Evolutionary conservation across 345 rosid species (phyloP).

Genomic region (Melastoma malabathricum): DNA sequence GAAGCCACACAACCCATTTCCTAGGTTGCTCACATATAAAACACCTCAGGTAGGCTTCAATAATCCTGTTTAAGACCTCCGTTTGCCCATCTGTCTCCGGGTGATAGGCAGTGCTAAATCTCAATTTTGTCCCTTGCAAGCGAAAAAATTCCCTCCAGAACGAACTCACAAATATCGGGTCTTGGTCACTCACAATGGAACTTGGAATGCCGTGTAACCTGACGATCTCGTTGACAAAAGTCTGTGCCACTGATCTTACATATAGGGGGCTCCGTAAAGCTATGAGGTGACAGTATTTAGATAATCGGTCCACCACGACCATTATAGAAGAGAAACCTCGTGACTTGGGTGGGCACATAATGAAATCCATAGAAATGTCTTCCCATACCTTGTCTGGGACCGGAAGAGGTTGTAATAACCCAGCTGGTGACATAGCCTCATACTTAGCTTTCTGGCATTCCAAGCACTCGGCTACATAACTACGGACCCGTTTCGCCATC

Average conservation of each 20-base stretch:
- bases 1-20: background rate
- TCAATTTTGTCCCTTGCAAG: background rate
- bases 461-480: no score
- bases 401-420: background rate
- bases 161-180: background rate
- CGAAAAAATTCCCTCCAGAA: slow-evolving; percentile 3
- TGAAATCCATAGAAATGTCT: slow-evolving; percentile 1
- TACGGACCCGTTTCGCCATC: no score
- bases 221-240: background rate
- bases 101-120: slow-evolving; percentile 3
- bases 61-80: background rate
- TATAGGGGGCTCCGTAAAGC: background rate
- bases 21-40: background rate
- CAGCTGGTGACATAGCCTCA: background rate
- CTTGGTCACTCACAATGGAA: background rate
- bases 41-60: slow-evolving; percentile 1
- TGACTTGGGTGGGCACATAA: background rate
- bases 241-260: background rate
- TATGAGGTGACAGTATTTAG: slow-evolving; percentile 5
- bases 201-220: background rate
- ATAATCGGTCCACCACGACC: slow-evolving; percentile 3
- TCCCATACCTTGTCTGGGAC: background rate
- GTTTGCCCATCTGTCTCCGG: slow-evolving; percentile 1
- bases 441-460: no score
- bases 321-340: background rate